phyloP scores from a whole-genome alignment of 805 yeast species.

The Ogataea nonfermentans region DNA sequence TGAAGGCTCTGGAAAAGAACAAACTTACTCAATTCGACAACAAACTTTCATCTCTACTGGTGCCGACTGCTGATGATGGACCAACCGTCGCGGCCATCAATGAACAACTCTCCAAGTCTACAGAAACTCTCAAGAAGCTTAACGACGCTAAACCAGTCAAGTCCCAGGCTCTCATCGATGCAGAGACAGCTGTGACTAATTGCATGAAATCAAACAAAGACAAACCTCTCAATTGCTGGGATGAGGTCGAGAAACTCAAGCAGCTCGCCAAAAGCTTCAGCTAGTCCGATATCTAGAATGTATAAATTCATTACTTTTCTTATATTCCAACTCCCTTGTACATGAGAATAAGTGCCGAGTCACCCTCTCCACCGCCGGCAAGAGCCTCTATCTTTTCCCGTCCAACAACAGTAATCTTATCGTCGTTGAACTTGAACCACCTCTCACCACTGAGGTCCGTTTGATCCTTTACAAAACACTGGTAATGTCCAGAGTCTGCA shows the following conservation, averaged over 20 bases:
- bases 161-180: slow-evolving; percentile 41
- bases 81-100: slow-evolving; percentile 29
- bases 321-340: slow-evolving; percentile 72
- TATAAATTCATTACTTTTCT: slow-evolving; percentile 6
- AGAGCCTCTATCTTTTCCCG: slow-evolving; percentile 79
- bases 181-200: slow-evolving; percentile 49
- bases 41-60: slow-evolving; percentile 43
- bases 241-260: slow-evolving; percentile 70
- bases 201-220: slow-evolving; percentile 66
- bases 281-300: slow-evolving; percentile 1
- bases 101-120: slow-evolving; percentile 35
- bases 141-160: slow-evolving; percentile 30
- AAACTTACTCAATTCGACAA: slow-evolving; percentile 51
- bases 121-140: slow-evolving; percentile 34
- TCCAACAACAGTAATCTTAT: slow-evolving; percentile 73
- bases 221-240: slow-evolving; percentile 77
- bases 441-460: slow-evolving; percentile 60
- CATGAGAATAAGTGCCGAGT: slow-evolving; percentile 84
- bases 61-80: slow-evolving; percentile 32
- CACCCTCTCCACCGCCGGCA: slow-evolving; percentile 98
- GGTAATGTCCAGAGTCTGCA: slow-evolving; percentile 98
- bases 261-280: slow-evolving; percentile 40
- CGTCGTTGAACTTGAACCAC: slow-evolving; percentile 97
- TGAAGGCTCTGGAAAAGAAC: slow-evolving; percentile 52
- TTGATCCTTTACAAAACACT: slow-evolving; percentile 77